These are phyloP conservation scores for Sclerotinia sclerotiorum DNA, from an alignment of 2,329 filamentous ascomycete genomes.

Conservation along the genomic window DNA sequence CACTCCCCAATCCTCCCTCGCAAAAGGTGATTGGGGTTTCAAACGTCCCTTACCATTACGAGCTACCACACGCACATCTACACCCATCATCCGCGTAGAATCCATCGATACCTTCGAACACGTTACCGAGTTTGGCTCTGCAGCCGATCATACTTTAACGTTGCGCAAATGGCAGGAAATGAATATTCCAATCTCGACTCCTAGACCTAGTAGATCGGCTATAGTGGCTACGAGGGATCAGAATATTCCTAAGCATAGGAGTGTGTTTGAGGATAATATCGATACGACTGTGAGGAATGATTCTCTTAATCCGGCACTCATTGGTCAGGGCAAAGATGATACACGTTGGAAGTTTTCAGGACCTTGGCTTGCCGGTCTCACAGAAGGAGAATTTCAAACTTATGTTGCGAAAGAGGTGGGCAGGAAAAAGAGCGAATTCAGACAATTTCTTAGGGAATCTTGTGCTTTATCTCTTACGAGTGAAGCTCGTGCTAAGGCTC, in stretches of 20 bases:
- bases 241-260: conserved; percentile 37
- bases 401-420: conserved; percentile 57
- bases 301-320: neutral
- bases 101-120: conserved; percentile 83
- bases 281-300: conserved; percentile 49
- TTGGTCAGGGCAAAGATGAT: conserved; percentile 40
- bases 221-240: neutral
- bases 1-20: conserved; percentile 69
- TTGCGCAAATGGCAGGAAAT: conserved; percentile 86
- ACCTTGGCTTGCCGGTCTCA: conserved; percentile 65
- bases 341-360: conserved; percentile 66
- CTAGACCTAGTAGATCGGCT: conserved; percentile 29
- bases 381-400: conserved; percentile 57
- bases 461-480: conserved; percentile 50
- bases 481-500: conserved; percentile 6
- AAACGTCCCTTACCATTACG: conserved; percentile 80
- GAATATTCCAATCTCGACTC: conserved; percentile 66
- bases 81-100: conserved; percentile 74
- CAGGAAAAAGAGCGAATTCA: conserved; percentile 55
- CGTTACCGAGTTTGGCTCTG: conserved; percentile 83
- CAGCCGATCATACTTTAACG: conserved; percentile 77
- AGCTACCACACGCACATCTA: conserved; percentile 68
- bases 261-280: conserved; percentile 59
- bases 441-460: conserved; percentile 50
- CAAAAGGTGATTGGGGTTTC: conserved; percentile 86